A percentile compares a stretch with the other conserved stretches of the same genome.
These are phyloP conservation scores for Wallacemonas collosoma DNA, from an alignment of 208 protist species.

Conservation along the genomic window DNA sequence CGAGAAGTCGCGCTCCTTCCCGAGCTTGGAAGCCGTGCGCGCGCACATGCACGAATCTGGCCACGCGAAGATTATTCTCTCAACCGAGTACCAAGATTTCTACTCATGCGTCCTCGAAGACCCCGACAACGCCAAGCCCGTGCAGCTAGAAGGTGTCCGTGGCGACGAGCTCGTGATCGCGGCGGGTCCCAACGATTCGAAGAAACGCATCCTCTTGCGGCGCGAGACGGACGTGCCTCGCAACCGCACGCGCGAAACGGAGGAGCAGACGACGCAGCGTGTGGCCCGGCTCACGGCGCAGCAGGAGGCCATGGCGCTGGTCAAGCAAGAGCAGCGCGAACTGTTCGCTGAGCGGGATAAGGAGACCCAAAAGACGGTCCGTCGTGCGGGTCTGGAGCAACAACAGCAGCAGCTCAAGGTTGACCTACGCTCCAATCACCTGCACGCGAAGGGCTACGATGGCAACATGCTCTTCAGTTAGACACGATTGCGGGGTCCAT, in stretches of 20 bases:
- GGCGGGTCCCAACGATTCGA: slow-evolving; percentile 20
- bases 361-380: slow-evolving; percentile 40
- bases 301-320: slow-evolving; percentile 56
- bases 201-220: slow-evolving; percentile 46
- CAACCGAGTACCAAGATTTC: slow-evolving; percentile 85
- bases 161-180: slow-evolving; percentile 49
- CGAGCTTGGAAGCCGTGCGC: slow-evolving; percentile 75
- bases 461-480: slow-evolving; percentile 71
- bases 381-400: slow-evolving; percentile 44
- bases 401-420: slow-evolving; percentile 67
- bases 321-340: slow-evolving; percentile 68
- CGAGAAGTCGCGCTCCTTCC: slow-evolving; percentile 70
- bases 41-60: slow-evolving; percentile 86
- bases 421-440: slow-evolving; percentile 75
- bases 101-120: slow-evolving; percentile 73
- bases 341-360: slow-evolving; percentile 52
- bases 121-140: slow-evolving; percentile 34
- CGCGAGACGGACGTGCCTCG: slow-evolving; percentile 75
- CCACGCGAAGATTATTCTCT: slow-evolving; percentile 80
- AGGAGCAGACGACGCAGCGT: slow-evolving; percentile 55
- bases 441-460: slow-evolving; percentile 92
- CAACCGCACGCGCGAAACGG: slow-evolving; percentile 60
- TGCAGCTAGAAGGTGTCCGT: slow-evolving; percentile 45
- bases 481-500: background rate
- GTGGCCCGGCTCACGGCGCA: slow-evolving; percentile 57